Base-by-base conservation (phyloP, 2,329 filamentous ascomycete species). In the Dryadomyces sulphureus region DNA sequence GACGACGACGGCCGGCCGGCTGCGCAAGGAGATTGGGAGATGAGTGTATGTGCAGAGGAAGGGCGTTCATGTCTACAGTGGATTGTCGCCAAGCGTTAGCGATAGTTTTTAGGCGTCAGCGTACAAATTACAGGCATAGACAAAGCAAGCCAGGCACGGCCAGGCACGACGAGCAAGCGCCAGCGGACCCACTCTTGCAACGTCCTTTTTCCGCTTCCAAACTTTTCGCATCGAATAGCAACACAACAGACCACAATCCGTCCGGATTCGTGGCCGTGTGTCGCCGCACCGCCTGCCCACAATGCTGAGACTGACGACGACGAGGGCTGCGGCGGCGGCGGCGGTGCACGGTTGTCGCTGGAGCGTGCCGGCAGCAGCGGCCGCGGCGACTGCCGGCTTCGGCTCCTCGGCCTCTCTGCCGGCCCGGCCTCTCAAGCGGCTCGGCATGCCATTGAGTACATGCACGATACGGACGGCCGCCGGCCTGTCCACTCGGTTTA, bases 21-120 rank as follows among this genome's bases (percentile, higher is more conserved):
- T 60, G 48, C 57, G 59, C 47, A 58, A 56, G 48, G 59, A 59
- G 50, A 43, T 59, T 25, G 56, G 55, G 19, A 46, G 57, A 44
- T 8, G 44, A 34, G 21, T 5, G 14, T 3, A n/a, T 17, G 12
- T 11, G 12, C 3, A 21, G 9, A 21, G 19, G 1, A 25, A 1
- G 24, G 4, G 43, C 16, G n/a, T n/a, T n/a, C n/a, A n/a, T n/a
- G n/a, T n/a, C n/a, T n/a, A n/a, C n/a, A n/a, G n/a, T n/a, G n/a
- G n/a, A n/a, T n/a, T n/a, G n/a, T n/a, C n/a, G n/a, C n/a, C n/a
- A n/a, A n/a, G n/a, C n/a, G n/a, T n/a, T n/a, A n/a, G n/a, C n/a
- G n/a, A n/a, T n/a, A n/a, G n/a, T n/a, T n/a, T 30, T 30, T 30
- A 14, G 27, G 27, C 27, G 27, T 30, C 14, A 30, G 7, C 27